These are phyloP conservation scores for Platanthera guangdongensis DNA, from an alignment of 106 monocot species.

Conservation along the genomic window DNA sequence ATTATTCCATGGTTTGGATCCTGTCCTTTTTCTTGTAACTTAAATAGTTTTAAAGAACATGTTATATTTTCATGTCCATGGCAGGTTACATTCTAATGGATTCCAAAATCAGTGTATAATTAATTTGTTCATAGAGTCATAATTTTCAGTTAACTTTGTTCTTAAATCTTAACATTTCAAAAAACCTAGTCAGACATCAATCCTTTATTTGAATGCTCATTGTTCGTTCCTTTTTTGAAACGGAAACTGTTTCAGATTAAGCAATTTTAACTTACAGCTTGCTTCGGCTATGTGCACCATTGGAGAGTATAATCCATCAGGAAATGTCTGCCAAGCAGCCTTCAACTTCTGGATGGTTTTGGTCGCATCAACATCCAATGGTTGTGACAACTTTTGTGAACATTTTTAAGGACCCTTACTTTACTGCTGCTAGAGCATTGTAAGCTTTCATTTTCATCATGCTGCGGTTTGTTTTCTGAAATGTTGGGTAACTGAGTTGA, in stretches of 20 bases:
- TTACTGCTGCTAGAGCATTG: constrained; percentile 47
- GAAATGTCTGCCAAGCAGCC: constrained; percentile 65
- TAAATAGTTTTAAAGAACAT: neutral
- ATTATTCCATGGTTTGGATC: neutral
- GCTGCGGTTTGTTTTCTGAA: neutral
- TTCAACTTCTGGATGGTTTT: constrained; percentile 75
- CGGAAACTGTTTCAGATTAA: constrained; percentile 1
- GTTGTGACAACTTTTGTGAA: constrained; percentile 71
- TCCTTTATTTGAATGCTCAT: neutral
- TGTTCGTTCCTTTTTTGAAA: neutral
- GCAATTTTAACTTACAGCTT: constrained; percentile 47
- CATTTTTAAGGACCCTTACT: constrained; percentile 55
- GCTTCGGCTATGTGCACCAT: constrained; percentile 35
- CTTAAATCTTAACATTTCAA: neutral
- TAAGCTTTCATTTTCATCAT: constrained; percentile 21
- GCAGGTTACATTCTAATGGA: neutral
- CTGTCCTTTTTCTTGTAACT: neutral
- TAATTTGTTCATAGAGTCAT: neutral
- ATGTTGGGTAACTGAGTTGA: neutral
- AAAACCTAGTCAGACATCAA: neutral
- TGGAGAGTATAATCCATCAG: constrained; percentile 66
- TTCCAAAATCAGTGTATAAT: neutral
- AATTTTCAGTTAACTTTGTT: neutral
- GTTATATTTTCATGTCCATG: neutral
- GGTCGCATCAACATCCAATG: constrained; percentile 65